These are phyloP conservation scores for Trametes coccinea DNA, from an alignment of 768 basidiomycete species.

Conservation along the genomic window DNA sequence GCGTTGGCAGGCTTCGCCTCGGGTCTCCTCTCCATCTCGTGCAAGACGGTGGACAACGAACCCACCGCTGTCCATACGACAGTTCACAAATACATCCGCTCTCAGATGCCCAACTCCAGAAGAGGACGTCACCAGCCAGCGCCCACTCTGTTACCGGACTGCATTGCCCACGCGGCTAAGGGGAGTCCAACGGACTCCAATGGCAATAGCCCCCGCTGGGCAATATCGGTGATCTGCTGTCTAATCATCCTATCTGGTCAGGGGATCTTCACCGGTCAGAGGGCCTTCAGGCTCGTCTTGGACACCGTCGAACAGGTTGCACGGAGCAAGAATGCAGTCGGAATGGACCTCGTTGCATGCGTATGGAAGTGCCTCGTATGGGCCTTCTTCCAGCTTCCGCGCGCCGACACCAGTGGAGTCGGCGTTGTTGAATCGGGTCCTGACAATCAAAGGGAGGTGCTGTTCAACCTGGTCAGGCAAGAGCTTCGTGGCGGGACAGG, in stretches of 20 bases:
- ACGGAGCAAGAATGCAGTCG: slow-evolving; percentile 35
- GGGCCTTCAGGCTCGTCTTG: slow-evolving; percentile 41
- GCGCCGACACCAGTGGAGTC: neutral
- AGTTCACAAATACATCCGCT: neutral
- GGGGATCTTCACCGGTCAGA: slow-evolving; percentile 42
- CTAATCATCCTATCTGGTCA: slow-evolving; percentile 49
- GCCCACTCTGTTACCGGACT: neutral
- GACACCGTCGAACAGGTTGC: slow-evolving; percentile 36
- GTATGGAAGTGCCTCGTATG: slow-evolving; percentile 60
- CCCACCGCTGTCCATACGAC: neutral
- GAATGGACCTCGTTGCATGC: slow-evolving; percentile 42
- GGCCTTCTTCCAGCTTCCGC: slow-evolving; percentile 47
- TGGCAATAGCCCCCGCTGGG: slow-evolving; percentile 42
- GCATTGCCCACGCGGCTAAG: neutral
- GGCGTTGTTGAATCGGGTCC: too few relatives aligned
- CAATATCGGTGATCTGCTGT: slow-evolving; percentile 44
- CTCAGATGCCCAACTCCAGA: neutral
- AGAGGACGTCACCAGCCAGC: neutral
- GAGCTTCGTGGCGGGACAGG: slow-evolving; percentile 49
- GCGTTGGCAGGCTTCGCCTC: slow-evolving; percentile 13
- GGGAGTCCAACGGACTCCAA: neutral
- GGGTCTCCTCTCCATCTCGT: neutral
- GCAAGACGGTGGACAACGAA: neutral
- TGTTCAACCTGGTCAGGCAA: slow-evolving; percentile 47
- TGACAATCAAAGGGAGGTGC: slow-evolving; percentile 29